phyloP scores from a whole-genome alignment of 2,329 filamentous ascomycete genomes.

The Cladosporium halotolerans region DNA sequence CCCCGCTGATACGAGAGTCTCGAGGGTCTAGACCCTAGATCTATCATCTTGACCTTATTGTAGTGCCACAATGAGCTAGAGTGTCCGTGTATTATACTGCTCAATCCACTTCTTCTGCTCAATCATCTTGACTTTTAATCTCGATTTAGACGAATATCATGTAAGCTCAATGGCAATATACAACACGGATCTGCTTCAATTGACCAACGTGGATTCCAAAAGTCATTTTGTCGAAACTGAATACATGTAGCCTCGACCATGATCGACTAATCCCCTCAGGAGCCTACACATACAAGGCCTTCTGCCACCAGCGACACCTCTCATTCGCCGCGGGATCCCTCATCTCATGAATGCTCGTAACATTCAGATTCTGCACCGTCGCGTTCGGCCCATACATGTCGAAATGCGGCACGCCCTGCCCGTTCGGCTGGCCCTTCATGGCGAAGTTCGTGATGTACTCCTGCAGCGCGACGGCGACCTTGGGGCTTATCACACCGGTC shows the following conservation, averaged over 20 bases:
- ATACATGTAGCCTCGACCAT: background rate
- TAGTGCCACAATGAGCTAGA: too few species aligned
- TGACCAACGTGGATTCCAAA: background rate
- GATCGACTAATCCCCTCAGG: background rate
- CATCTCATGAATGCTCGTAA: slow-evolving; percentile 35
- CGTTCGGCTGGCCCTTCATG: slow-evolving; percentile 32
- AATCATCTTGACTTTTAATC: too few species aligned
- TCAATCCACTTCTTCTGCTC: too few species aligned
- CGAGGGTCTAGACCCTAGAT: too few species aligned
- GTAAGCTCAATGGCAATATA: background rate
- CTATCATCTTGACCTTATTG: too few species aligned
- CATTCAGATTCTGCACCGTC: slow-evolving; percentile 40
- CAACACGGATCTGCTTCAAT: too few species aligned
- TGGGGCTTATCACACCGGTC: slow-evolving; percentile 14
- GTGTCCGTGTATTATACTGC: too few species aligned
- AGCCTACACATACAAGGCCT: slow-evolving; percentile 34
- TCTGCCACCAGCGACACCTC: slow-evolving; percentile 51
- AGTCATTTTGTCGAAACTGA: background rate
- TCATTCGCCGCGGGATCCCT: slow-evolving; percentile 42
- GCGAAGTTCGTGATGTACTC: slow-evolving; percentile 42
- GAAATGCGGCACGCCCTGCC: slow-evolving; percentile 39
- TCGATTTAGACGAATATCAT: too few species aligned
- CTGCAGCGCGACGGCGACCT: slow-evolving; percentile 37
- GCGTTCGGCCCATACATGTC: slow-evolving; percentile 41
- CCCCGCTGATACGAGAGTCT: too few species aligned